These are phyloP conservation scores for Suillus clintonianus DNA, from an alignment of 768 basidiomycete species.

Conservation along the genomic window DNA sequence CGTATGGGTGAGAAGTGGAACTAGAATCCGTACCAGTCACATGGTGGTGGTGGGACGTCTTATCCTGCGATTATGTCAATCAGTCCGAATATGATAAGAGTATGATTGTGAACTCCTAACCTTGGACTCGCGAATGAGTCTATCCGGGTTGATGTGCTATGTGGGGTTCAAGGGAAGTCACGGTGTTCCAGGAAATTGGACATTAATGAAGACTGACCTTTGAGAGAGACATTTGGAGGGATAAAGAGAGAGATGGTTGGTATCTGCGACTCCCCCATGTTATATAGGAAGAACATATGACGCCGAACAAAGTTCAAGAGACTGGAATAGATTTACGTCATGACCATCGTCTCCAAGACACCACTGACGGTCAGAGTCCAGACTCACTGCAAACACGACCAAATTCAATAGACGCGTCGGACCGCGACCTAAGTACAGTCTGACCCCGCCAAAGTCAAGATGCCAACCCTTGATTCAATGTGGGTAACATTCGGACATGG, in stretches of 20 bases:
- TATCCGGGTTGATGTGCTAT: conserved; percentile 70
- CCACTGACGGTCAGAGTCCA: no score
- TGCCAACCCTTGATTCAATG: conserved; percentile 3
- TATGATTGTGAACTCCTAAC: conserved; percentile 31
- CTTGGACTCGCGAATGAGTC: conserved; percentile 58
- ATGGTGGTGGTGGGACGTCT: conserved; percentile 38
- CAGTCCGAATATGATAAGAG: neutral
- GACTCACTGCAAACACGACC: conserved; percentile 7
- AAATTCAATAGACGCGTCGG: conserved; percentile 11
- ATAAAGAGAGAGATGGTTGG: neutral
- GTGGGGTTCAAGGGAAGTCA: conserved; percentile 6
- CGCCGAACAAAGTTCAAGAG: no score
- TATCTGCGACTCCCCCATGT: neutral
- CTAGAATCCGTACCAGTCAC: conserved; percentile 37
- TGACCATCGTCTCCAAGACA: no score
- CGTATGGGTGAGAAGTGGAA: conserved; percentile 48
- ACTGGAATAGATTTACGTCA: no score
- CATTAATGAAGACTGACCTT: conserved; percentile 44
- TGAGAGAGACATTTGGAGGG: conserved; percentile 54
- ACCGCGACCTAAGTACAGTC: neutral
- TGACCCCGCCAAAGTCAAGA: neutral
- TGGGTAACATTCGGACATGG: conserved; percentile 2
- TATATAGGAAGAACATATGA: no score
- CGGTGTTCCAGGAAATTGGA: neutral
- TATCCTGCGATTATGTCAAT: conserved; percentile 41